Conservation (phyloP, 768 basidiomycete species). For the Dendrothele bispora region DNA sequence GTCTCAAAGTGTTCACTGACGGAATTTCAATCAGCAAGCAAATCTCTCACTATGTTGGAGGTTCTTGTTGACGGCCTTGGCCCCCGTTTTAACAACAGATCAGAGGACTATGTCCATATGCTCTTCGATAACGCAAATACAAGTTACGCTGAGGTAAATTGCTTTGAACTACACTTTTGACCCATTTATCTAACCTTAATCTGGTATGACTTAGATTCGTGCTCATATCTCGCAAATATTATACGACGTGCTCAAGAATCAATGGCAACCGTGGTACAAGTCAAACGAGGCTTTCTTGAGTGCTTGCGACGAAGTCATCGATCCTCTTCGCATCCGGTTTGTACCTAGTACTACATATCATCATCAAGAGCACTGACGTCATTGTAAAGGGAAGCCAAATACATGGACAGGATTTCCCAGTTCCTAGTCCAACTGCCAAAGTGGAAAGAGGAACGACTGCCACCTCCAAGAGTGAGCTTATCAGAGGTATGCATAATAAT, state of each 20-base stretch:
- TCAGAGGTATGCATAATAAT: slow-evolving; percentile 54
- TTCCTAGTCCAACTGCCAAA: slow-evolving; percentile 59
- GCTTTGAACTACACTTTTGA: no score
- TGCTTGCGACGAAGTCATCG: slow-evolving; percentile 50
- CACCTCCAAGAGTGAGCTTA: slow-evolving; percentile 84
- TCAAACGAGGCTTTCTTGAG: slow-evolving; percentile 51
- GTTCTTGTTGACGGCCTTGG: slow-evolving; percentile 67
- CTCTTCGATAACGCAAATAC: slow-evolving; percentile 78
- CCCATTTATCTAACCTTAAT: neutral
- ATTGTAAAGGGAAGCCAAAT: slow-evolving; percentile 47
- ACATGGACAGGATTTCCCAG: slow-evolving; percentile 54
- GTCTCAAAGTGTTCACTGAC: slow-evolving; percentile 5
- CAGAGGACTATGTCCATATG: slow-evolving; percentile 67
- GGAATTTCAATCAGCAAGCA: slow-evolving; percentile 62
- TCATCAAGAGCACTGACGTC: slow-evolving; percentile 2
- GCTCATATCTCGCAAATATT: slow-evolving; percentile 67
- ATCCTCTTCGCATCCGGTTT: slow-evolving; percentile 66
- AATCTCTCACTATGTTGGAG: slow-evolving; percentile 65
- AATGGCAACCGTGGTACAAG: slow-evolving; percentile 71
- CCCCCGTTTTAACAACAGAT: slow-evolving; percentile 61
- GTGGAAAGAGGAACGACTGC: slow-evolving; percentile 76
- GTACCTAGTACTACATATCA: slow-evolving; percentile 1
- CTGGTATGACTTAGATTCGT: slow-evolving; percentile 51
- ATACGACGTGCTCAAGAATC: slow-evolving; percentile 51
- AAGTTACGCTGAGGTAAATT: slow-evolving; percentile 77